Evolutionary conservation across 352 stramenopile genomes (phyloP), one percentile per base, ranked within the genome.

Genomic region (Phytophthora hibernalis): DNA sequence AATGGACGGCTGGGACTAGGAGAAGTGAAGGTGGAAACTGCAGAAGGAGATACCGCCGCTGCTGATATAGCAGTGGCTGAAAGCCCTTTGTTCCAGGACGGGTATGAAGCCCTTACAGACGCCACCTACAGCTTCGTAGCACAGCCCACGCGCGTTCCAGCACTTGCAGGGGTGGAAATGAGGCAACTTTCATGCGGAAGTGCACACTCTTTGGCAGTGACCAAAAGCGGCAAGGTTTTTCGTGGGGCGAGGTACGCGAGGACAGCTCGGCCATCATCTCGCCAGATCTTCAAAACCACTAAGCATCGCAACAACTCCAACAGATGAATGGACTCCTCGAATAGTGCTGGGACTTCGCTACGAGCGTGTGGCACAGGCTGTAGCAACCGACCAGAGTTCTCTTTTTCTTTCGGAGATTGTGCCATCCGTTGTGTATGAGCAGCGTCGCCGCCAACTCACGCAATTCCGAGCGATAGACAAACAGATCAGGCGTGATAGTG

Each of bases 101-200:
- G 85, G 1, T 91, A 91, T 45, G 85, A 93, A 33, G 81, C 83
- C 43, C 65, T 89, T n/a, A 93, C 85, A 1, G 83, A 91, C 42
- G 76, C 74, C 3, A 61, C 72, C 20, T 93, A 93, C 57, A 79
- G 76, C 11, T 91, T 80, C 42, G 68, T 88, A 16, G 71, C 72
- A 3, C 52, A 48, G 1, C 82, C 85, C 0, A 87, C 72, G 18
- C 59, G 61, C 0, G 58, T 91, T 24, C 66, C 75, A 15, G 59
- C 57, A 11, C 71, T 93, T 7, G 79, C 71, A 24, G 85, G 85
- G 5, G 35, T 83, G 12, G 72, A 85, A 45, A 63, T 93, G 50
- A 64, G 47, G 33, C 79, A 88, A 31, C 43, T 93, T 40, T 67
- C 64, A 20, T 83, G 77, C 31, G 85, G 83, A 13, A 75, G 42